Conservation (phyloP, 345 rosid genomes). For the Jatropha curcas region DNA sequence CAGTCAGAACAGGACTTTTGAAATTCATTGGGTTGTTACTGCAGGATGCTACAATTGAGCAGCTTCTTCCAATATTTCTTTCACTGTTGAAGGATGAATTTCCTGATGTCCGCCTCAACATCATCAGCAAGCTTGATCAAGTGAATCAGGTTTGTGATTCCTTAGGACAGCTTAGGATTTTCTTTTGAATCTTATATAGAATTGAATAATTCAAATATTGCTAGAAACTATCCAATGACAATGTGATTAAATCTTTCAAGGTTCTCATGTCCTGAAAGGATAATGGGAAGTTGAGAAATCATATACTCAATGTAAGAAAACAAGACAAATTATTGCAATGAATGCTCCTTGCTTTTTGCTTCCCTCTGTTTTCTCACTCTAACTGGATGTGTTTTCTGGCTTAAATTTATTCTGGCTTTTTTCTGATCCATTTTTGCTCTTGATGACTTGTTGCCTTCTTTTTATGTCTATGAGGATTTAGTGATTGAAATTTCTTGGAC, state of each 20-base stretch:
- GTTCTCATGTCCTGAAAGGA: not conserved
- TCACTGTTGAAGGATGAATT: slow-evolving; percentile 94
- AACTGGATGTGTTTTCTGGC: too few relatives aligned
- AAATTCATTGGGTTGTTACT: not conserved
- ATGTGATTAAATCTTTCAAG: too few relatives aligned
- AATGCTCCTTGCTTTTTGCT: not conserved
- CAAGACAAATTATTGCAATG: not conserved
- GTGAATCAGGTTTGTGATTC: slow-evolving; percentile 77
- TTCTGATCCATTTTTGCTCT: not conserved
- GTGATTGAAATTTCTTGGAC: not conserved
- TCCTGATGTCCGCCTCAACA: slow-evolving; percentile 95
- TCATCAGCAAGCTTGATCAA: slow-evolving; percentile 99
- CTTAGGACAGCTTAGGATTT: not conserved
- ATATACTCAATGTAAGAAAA: not conserved
- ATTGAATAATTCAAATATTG: not conserved
- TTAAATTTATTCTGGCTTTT: not conserved
- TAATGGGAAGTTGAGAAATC: not conserved
- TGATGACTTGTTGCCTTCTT: not conserved
- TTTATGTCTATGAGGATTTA: not conserved
- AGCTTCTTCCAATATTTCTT: slow-evolving; percentile 95
- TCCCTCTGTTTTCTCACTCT: not conserved
- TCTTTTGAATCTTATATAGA: not conserved
- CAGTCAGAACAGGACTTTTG: slow-evolving; percentile 9
- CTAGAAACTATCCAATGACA: not conserved
- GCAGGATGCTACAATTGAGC: slow-evolving; percentile 96